phyloP scores from a whole-genome alignment of 1,284 basidiomycete genomes.

The Malassezia japonica region DNA sequence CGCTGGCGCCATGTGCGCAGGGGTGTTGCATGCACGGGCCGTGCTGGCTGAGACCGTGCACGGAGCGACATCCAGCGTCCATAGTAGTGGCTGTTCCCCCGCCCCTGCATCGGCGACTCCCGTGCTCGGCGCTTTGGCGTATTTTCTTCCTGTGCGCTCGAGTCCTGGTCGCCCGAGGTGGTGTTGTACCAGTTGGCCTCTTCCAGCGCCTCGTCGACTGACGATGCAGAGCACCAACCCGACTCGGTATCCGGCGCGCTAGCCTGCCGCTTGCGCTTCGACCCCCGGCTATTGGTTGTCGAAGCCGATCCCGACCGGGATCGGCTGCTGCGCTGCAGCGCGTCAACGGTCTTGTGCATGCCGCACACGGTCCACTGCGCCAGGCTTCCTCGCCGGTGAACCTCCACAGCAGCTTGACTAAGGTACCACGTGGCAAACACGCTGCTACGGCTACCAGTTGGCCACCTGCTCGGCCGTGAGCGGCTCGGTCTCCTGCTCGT shows the following conservation, averaged over 20 bases:
- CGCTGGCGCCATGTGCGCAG: conserved; percentile 5
- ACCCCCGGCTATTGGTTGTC: neutral
- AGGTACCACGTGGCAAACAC: neutral
- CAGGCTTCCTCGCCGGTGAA: neutral
- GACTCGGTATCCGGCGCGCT: neutral
- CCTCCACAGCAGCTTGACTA: neutral
- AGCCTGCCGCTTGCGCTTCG: conserved; percentile 1
- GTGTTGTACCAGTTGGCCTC: neutral
- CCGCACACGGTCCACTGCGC: neutral
- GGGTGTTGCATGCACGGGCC: neutral
- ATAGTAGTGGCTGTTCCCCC: neutral
- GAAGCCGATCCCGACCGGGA: too few species aligned
- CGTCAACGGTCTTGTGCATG: too few species aligned
- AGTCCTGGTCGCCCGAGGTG: neutral
- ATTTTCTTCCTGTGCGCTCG: too few species aligned
- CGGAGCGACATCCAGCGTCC: neutral
- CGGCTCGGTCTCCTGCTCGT: conserved; percentile 80
- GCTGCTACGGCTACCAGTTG: conserved; percentile 35
- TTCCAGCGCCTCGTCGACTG: neutral
- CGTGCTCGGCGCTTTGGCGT: neutral
- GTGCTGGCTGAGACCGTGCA: neutral
- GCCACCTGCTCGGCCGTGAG: conserved; percentile 49
- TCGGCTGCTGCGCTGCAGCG: too few species aligned
- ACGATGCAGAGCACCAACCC: conserved; percentile 2
- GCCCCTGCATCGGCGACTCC: too few species aligned